A percentile compares a stretch with the other conserved stretches of the same genome.
These are phyloP conservation scores for Didymella keratinophila DNA, from an alignment of 2,329 filamentous ascomycete genomes.

Conservation along the genomic window DNA sequence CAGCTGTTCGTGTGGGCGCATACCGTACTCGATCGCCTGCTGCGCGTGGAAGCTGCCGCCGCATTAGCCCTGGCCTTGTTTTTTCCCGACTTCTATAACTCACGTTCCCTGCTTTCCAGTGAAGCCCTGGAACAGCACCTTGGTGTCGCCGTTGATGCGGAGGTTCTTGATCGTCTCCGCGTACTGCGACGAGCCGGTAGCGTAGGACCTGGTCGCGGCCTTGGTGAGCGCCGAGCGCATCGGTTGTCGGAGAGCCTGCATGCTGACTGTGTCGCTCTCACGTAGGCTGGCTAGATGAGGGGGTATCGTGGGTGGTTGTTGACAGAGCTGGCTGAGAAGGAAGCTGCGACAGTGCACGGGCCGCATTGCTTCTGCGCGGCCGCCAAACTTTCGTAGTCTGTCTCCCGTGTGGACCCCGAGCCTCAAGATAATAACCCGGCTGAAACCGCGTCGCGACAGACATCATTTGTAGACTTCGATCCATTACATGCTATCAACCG, in stretches of 20 bases:
- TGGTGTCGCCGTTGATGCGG: conserved; percentile 90
- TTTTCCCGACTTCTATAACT: conserved; percentile 29
- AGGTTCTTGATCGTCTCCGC: conserved; percentile 69
- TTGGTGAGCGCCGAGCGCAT: conserved; percentile 72
- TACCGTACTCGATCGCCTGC: conserved; percentile 99
- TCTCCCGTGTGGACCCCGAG: conserved; percentile 6
- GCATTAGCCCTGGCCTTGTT: conserved; percentile 10
- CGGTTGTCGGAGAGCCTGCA: conserved; percentile 86
- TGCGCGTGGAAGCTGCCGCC: conserved; percentile 88
- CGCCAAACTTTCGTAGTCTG: conserved; percentile 17
- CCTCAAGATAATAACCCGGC: conserved; percentile 22
- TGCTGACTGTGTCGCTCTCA: conserved; percentile 57
- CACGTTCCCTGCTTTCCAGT: conserved; percentile 92
- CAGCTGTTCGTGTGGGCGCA: conserved; percentile 35
- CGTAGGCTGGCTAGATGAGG: conserved; percentile 26
- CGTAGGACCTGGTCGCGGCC: conserved; percentile 78
- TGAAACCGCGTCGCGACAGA: background rate
- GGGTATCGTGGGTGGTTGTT: conserved; percentile 28
- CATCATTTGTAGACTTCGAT: too few relatives aligned
- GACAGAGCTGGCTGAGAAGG: conserved; percentile 29
- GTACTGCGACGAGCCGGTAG: conserved; percentile 69
- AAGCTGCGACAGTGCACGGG: conserved; percentile 32
- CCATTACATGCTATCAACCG: too few relatives aligned
- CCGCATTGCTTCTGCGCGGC: conserved; percentile 9
- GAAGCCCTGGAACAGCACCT: conserved; percentile 96